Percentiles rank a stretch among this genome's conserved stretches.
Conservation (phyloP, 2,329 filamentous ascomycete genomes). For the Nemania sp. region DNA sequence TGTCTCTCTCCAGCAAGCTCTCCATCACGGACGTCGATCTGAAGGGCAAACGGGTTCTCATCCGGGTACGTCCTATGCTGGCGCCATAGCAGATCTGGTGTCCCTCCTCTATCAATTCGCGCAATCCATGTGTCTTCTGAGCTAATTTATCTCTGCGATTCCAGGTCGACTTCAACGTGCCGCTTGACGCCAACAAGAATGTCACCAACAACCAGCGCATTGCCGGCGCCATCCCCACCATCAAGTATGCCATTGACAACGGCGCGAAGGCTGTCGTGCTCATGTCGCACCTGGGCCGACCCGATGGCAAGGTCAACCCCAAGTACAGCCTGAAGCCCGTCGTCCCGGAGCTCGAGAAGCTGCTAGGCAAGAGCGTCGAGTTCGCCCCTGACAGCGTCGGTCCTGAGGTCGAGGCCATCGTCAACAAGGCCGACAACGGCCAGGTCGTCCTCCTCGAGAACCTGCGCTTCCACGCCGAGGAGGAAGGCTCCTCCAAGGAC, state of each 20-base stretch:
- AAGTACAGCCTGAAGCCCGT: conserved; percentile 97
- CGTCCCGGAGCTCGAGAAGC: conserved; percentile 87
- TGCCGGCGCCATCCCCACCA: conserved; percentile 90
- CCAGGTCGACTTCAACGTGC: conserved; percentile 99
- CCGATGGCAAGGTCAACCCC: conserved; percentile 83
- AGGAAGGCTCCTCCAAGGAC: conserved; percentile 96
- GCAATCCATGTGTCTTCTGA: background rate
- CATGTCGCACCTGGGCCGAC: conserved; percentile 98
- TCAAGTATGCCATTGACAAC: conserved; percentile 90
- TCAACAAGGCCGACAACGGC: conserved; percentile 80
- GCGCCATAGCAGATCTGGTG: too few relatives aligned
- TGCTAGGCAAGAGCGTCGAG: conserved; percentile 80
- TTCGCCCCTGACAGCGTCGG: conserved; percentile 93
- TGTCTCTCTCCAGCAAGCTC: conserved; percentile 99
- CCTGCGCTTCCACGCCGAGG: conserved; percentile 96
- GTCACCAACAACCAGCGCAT: conserved; percentile 99
- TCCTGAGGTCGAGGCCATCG: conserved; percentile 83
- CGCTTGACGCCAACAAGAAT: conserved; percentile 88
- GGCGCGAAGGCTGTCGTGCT: conserved; percentile 91
- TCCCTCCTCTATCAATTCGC: background rate
- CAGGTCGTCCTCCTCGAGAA: conserved; percentile 94
- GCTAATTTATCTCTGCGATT: conserved; percentile 16
- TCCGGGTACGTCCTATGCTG: conserved; percentile 70
- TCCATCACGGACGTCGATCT: conserved; percentile 95
- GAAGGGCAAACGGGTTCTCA: conserved; percentile 97